These are phyloP conservation scores for Telfairia occidentalis DNA, from an alignment of 331 rosid species.

Conservation along the genomic window DNA sequence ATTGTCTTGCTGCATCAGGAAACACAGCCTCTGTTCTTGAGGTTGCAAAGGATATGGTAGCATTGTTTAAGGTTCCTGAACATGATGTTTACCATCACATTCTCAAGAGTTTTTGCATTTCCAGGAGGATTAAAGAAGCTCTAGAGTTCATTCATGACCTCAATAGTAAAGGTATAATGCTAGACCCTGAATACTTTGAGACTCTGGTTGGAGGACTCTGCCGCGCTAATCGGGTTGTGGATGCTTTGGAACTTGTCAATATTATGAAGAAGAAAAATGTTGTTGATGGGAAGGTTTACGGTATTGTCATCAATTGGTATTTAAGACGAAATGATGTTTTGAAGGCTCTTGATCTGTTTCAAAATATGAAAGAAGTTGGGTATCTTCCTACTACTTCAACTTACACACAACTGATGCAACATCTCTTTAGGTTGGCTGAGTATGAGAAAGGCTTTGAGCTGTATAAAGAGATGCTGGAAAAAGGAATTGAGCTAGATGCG, in stretches of 20 bases:
- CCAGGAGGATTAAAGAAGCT: conserved; percentile 58
- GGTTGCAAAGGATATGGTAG: conserved; percentile 54
- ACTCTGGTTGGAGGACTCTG: conserved; percentile 64
- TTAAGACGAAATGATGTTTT: conserved; percentile 36
- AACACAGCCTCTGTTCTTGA: conserved; percentile 39
- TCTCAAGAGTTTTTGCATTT: conserved; percentile 52
- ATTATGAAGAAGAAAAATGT: conserved; percentile 44
- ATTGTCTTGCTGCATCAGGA: conserved; percentile 46
- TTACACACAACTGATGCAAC: conserved; percentile 70
- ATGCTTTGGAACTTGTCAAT: conserved; percentile 65
- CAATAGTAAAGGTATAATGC: conserved; percentile 39
- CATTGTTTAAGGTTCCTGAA: conserved; percentile 38
- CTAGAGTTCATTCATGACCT: conserved; percentile 61
- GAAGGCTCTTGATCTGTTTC: conserved; percentile 50
- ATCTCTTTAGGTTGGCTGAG: conserved; percentile 41
- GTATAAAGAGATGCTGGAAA: conserved; percentile 62
- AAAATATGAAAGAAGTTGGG: conserved; percentile 50
- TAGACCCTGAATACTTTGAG: conserved; percentile 47
- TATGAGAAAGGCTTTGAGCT: conserved; percentile 49
- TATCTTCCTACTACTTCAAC: conserved; percentile 37
- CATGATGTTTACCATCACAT: conserved; percentile 33
- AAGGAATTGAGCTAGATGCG: conserved; percentile 43
- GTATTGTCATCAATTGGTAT: conserved; percentile 52
- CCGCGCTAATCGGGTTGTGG: conserved; percentile 45
- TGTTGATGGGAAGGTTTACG: conserved; percentile 42